Percentiles rank a stretch among this genome's conserved stretches.
These are phyloP conservation scores for Sanguinoderma infundibulare DNA, from an alignment of 1,284 basidiomycete species.

Conservation along the genomic window DNA sequence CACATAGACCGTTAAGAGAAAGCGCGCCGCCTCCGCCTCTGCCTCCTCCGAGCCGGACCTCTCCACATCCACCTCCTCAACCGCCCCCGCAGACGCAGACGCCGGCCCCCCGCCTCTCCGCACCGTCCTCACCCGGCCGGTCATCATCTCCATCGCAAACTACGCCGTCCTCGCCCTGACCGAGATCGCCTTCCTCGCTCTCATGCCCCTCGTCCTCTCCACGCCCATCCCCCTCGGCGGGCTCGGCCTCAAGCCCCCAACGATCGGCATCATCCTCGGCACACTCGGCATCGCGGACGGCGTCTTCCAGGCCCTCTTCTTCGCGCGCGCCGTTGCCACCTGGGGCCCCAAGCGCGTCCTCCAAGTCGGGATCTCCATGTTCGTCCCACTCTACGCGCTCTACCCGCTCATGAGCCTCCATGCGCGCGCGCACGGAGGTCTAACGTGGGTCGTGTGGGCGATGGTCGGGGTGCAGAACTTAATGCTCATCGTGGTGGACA, in stretches of 20 bases:
- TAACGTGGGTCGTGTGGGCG: conserved; percentile 36
- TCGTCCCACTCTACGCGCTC: conserved; percentile 54
- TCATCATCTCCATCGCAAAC: conserved; percentile 64
- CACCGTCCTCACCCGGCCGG: conserved; percentile 45
- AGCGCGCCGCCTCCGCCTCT: background rate
- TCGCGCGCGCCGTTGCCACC: conserved; percentile 54
- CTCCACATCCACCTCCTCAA: background rate
- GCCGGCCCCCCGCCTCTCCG: conserved; percentile 41
- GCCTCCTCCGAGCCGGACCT: background rate
- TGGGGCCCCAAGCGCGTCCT: conserved; percentile 63
- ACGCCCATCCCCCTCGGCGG: conserved; percentile 72
- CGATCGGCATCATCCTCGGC: conserved; percentile 65
- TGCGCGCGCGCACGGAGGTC: conserved; percentile 31
- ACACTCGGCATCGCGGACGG: conserved; percentile 64
- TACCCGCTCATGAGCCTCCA: conserved; percentile 62
- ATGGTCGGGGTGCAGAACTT: conserved; percentile 36
- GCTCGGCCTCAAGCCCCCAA: conserved; percentile 60
- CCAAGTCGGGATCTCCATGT: conserved; percentile 50
- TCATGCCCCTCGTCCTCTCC: conserved; percentile 70
- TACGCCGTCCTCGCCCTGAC: conserved; percentile 69
- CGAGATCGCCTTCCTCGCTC: conserved; percentile 64
- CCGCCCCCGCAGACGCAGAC: conserved; percentile 8
- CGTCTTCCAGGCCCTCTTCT: conserved; percentile 61
- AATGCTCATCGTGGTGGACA: conserved; percentile 35
- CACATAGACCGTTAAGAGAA: conserved; percentile 31